Evolutionary conservation across 345 rosid species (phyloP).

Genomic region (Arabis alpina): DNA sequence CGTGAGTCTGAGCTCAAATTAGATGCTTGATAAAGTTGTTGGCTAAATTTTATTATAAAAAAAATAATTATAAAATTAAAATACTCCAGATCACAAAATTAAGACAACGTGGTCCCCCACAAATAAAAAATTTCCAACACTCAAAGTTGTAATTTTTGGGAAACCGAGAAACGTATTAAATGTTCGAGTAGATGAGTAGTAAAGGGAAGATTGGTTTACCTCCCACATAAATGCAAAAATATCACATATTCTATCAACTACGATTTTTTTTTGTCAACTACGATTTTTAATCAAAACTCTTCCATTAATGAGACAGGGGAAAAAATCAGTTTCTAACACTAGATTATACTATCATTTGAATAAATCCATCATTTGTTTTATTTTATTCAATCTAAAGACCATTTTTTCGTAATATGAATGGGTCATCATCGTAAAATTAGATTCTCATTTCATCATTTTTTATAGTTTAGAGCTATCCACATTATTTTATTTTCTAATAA

Average conservation of each 20-base stretch:
- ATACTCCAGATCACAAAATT: too few species aligned
- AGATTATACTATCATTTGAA: not conserved
- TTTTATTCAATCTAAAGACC: not conserved
- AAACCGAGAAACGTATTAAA: conserved; percentile 17
- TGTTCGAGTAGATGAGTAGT: conserved; percentile 7
- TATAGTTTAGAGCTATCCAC: not conserved
- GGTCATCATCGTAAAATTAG: not conserved
- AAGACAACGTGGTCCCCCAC: too few species aligned
- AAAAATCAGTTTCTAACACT: not conserved
- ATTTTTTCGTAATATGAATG: not conserved
- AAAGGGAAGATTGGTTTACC: too few species aligned
- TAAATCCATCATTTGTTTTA: not conserved
- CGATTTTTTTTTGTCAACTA: not conserved
- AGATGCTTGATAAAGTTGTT: not conserved
- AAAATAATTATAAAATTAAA: not conserved
- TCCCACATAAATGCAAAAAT: too few species aligned
- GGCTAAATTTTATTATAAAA: not conserved
- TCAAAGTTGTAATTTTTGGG: conserved; percentile 1
- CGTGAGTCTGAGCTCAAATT: not conserved
- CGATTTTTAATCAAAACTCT: not conserved
- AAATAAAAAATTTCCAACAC: not conserved
- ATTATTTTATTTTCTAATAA: not conserved
- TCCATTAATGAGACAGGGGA: not conserved
- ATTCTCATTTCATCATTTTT: not conserved
- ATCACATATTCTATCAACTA: not conserved